Evolutionary conservation across 1,284 basidiomycete species (phyloP).

Genomic region (Inonotus hispidus): DNA sequence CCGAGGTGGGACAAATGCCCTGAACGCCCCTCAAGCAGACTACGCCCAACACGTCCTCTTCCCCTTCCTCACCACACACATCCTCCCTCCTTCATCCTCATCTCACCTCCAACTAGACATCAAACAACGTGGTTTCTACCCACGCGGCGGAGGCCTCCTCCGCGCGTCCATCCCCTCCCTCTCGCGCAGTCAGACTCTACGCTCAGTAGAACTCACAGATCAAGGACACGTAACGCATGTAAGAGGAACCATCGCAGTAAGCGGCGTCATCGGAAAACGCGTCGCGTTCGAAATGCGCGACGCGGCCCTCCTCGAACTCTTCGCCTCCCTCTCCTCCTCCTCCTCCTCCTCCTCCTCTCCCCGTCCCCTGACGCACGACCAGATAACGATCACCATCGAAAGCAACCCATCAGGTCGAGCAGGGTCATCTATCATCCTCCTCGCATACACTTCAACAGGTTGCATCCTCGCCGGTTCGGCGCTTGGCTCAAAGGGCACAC

Average conservation of each 20-base stretch:
- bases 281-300: constrained; percentile 50
- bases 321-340: neutral
- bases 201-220: constrained; percentile 42
- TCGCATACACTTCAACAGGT: constrained; percentile 62
- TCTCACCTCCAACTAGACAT: constrained; percentile 34
- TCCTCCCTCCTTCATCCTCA: neutral
- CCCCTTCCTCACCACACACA: constrained; percentile 22
- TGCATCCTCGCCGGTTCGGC: constrained; percentile 62
- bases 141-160: constrained; percentile 63
- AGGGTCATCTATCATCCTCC: constrained; percentile 64
- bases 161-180: constrained; percentile 38
- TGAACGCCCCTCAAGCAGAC: constrained; percentile 64
- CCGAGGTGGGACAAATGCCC: constrained; percentile 65
- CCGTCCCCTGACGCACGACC: neutral
- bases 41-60: constrained; percentile 55
- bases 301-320: constrained; percentile 34
- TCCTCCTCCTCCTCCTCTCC: neutral
- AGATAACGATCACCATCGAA: constrained; percentile 35
- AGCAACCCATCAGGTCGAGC: constrained; percentile 31
- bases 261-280: constrained; percentile 44
- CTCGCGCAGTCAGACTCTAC: constrained; percentile 33
- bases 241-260: constrained; percentile 54
- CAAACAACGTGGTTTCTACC: constrained; percentile 56
- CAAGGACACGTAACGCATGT: constrained; percentile 49
- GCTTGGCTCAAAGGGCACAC: constrained; percentile 44